phyloP scores from a whole-genome alignment of 192 early-diverging fungal species.

The Backusella westeae region DNA sequence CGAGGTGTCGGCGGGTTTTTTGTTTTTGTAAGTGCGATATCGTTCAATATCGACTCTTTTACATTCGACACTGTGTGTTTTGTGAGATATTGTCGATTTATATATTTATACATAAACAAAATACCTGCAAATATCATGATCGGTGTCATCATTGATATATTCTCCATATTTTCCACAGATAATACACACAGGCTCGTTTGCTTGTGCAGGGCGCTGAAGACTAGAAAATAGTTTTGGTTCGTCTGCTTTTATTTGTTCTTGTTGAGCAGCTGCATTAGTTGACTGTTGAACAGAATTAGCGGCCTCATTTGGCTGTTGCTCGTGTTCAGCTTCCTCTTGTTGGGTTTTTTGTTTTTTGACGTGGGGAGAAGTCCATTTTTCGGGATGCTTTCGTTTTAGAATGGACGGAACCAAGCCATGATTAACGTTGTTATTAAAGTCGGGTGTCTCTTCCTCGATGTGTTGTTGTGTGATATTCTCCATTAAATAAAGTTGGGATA shows the following conservation, averaged over 20 bases:
- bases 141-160: conserved; percentile 40
- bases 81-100: background rate
- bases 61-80: conserved; percentile 37
- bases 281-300: background rate
- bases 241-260: background rate
- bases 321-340: background rate
- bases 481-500: background rate
- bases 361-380: background rate
- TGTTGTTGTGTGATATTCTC: background rate
- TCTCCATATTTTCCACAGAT: conserved; percentile 48
- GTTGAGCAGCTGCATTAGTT: background rate
- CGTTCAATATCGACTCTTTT: conserved; percentile 25
- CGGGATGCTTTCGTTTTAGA: background rate
- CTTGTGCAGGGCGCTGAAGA: conserved; percentile 28
- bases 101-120: background rate
- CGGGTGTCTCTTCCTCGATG: background rate
- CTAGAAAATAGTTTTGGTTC: conserved; percentile 10
- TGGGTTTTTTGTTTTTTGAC: background rate
- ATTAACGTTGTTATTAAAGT: background rate
- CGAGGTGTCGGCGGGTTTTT: background rate
- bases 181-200: conserved; percentile 38
- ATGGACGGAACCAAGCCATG: background rate
- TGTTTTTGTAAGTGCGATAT: background rate
- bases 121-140: conserved; percentile 45
- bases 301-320: background rate